These are phyloP conservation scores for Dothistroma pini DNA, from an alignment of 2,329 filamentous ascomycete species.

Conservation along the genomic window DNA sequence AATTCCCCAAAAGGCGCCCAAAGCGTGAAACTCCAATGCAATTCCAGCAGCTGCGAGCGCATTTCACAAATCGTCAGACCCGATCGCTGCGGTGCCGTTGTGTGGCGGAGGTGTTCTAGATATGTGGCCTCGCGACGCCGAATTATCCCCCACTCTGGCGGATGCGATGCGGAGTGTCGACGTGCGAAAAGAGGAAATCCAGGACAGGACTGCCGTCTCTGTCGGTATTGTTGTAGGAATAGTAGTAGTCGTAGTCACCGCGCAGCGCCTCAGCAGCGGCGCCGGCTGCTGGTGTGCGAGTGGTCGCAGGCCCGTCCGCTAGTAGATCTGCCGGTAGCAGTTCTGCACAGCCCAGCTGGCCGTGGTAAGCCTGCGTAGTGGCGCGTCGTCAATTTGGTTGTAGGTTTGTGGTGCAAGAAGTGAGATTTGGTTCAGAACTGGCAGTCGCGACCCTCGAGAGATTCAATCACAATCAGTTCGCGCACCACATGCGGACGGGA, in stretches of 20 bases:
- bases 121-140: not conserved
- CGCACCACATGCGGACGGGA: not conserved
- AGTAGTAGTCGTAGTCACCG: not conserved
- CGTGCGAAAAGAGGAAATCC: not conserved
- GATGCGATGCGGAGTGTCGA: not conserved
- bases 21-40: constrained; percentile 3
- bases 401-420: not conserved
- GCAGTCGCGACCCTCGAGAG: not conserved
- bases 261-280: not conserved
- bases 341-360: not conserved
- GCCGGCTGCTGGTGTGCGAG: not conserved
- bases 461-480: not conserved
- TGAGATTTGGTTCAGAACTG: not conserved
- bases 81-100: not conserved
- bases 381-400: not conserved
- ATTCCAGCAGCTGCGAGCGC: not conserved
- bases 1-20: not conserved
- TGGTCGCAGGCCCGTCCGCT: not conserved
- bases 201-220: not conserved
- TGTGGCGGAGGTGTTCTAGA: not conserved
- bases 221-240: not conserved
- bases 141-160: not conserved
- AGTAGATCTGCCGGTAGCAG: not conserved
- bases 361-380: not conserved
- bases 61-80: constrained; percentile 2